Evolutionary conservation across 1,284 basidiomycete genomes (phyloP), one percentile per base, ranked within the genome.

Genomic region (Cryptococcus wingfieldii): DNA sequence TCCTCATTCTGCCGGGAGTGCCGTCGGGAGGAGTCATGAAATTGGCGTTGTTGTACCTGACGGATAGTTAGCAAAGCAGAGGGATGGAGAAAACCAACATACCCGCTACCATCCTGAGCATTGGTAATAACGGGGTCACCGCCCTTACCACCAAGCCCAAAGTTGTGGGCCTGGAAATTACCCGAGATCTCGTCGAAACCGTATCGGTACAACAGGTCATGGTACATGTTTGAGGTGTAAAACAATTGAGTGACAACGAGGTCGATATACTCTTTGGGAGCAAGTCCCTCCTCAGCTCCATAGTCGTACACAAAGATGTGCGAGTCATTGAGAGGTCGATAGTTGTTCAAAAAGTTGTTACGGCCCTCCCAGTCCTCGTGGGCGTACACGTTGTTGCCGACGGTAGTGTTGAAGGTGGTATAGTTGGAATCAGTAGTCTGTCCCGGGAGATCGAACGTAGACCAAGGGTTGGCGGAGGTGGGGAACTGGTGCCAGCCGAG

Each of bases 121-220:
- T 95, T 95, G 53, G 90, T 86, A 62, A 96, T 91, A 61, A 98
- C 90, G 44, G 86, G 92, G 66, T 98, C 94, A 60, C 84, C 83
- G 68, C 89, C 92, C 56, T 79, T 79, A 42, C 94, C 94, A 37
- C 93, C 94, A 50, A 86, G 84, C 1, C 86, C 90, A 70, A 92
- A 93, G 84, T 98, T 97, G 82, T 90, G 82, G 72, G 94, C 89
- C 78, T 98, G 94, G 86, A 98, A 98, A 83, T 98, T 98, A 39
- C 94, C 68, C 3, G 90, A 81, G 8, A 83, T 81, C 76, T 97
- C 93, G 70, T 89, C 88, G 75, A 97, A 96, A 28, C 93, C 93
- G 62, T 92, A 87, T 43, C 85, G 83, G 62, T 78, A 69, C 41
- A 73, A 66, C 16, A 77, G 58, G 65, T 81, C 80, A 67, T 81